A percentile compares a stretch with the other conserved stretches of the same genome.
phyloP scores from a whole-genome alignment of 2,329 filamentous ascomycete species.

The Beauveria varroae region DNA sequence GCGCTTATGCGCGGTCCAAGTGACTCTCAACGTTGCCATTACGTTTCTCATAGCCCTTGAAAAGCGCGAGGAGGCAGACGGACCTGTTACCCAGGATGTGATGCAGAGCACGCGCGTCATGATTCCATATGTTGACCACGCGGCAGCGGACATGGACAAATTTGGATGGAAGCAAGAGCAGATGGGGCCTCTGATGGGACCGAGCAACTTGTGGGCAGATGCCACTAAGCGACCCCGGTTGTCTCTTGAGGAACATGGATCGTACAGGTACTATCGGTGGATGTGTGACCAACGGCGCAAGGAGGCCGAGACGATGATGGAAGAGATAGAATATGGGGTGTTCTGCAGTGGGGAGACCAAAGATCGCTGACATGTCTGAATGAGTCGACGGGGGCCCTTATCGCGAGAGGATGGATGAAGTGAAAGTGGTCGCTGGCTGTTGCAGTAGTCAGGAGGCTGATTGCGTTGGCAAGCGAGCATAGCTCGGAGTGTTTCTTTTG shows the following conservation, averaged over 20 bases:
- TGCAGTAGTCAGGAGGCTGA: no score
- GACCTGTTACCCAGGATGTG: background rate
- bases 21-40: background rate
- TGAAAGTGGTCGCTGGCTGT: no score
- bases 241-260: background rate
- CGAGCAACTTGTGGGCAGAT: background rate
- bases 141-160: background rate
- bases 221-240: background rate
- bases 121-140: accelerated
- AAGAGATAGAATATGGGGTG: background rate
- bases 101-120: background rate
- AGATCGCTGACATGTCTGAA: no score
- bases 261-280: background rate
- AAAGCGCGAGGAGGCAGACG: background rate
- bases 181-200: background rate
- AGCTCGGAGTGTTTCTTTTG: no score
- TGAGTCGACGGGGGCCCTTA: no score
- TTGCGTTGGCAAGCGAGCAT: no score
- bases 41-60: background rate
- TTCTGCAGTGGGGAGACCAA: no score
- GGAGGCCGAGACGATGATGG: background rate
- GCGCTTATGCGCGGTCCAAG: background rate
- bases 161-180: background rate
- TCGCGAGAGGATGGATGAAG: no score
- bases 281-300: background rate